Evolutionary conservation across 495 filamentous ascomycete species (phyloP).

Genomic region (Podospora didyma): DNA sequence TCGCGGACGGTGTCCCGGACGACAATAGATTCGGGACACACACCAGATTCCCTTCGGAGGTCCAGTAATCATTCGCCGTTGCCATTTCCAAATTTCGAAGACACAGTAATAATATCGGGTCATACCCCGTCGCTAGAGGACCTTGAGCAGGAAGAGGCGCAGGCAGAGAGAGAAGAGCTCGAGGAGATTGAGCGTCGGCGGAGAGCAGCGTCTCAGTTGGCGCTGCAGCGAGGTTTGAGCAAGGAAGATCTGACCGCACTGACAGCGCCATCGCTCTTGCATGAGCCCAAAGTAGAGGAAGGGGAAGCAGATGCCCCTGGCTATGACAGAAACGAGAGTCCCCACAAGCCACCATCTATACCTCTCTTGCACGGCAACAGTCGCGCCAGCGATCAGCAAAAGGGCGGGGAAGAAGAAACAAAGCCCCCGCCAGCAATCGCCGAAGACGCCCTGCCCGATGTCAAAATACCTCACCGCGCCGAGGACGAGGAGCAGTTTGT

Average conservation of each 20-base stretch:
- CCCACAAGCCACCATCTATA: too few relatives aligned
- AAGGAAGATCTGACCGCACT: slow-evolving; percentile 24
- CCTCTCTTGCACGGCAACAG: background rate
- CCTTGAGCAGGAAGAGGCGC: slow-evolving; percentile 73
- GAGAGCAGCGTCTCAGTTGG: slow-evolving; percentile 66
- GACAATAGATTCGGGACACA: slow-evolving; percentile 47
- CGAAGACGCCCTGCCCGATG: background rate
- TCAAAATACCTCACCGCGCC: too few relatives aligned
- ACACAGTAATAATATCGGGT: slow-evolving; percentile 21
- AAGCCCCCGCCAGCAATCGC: slow-evolving; percentile 5
- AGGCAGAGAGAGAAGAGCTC: slow-evolving; percentile 63
- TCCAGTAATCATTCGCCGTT: slow-evolving; percentile 22
- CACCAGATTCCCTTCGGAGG: slow-evolving; percentile 27
- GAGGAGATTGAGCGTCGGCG: slow-evolving; percentile 64
- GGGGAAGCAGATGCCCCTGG: background rate
- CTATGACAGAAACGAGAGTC: too few relatives aligned
- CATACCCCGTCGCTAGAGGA: slow-evolving; percentile 62
- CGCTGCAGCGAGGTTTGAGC: slow-evolving; percentile 63
- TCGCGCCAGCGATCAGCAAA: background rate
- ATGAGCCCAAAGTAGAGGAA: slow-evolving; percentile 2
- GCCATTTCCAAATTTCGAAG: slow-evolving; percentile 22
- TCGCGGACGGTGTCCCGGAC: slow-evolving; percentile 51
- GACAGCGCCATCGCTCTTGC: slow-evolving; percentile 14
- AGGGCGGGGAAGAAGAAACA: slow-evolving; percentile 7
- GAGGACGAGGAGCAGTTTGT: slow-evolving; percentile 19